These are phyloP conservation scores for Colletotrichum tropicale DNA, from an alignment of 2,329 filamentous ascomycete genomes.

Conservation along the genomic window DNA sequence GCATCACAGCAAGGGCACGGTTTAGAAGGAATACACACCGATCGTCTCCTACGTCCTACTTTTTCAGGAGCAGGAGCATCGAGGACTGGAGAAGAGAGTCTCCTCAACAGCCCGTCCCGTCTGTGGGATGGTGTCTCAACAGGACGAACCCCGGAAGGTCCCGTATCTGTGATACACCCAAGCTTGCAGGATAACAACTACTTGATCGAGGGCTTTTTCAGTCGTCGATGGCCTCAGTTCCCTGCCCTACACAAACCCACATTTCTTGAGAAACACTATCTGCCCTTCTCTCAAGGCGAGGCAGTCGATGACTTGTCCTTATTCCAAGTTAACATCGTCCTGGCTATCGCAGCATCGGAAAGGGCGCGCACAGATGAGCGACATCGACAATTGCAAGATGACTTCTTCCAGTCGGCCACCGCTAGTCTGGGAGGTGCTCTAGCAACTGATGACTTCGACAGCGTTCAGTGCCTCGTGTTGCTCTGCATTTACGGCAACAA, in stretches of 20 bases:
- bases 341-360: slow-evolving; percentile 26
- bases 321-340: slow-evolving; percentile 27
- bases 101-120: slow-evolving; percentile 18
- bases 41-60: background rate
- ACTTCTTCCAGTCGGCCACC: background rate
- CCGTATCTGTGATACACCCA: background rate
- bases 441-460: slow-evolving; percentile 24
- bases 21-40: background rate
- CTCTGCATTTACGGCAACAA: slow-evolving; percentile 29
- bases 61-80: background rate
- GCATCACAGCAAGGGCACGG: background rate
- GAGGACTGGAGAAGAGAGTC: background rate
- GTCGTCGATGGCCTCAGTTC: slow-evolving; percentile 27
- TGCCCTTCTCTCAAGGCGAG: background rate
- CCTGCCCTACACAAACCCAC: slow-evolving; percentile 25
- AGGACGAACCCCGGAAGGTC: background rate
- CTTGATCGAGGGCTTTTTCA: slow-evolving; percentile 26
- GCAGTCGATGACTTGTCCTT: background rate
- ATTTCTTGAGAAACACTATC: slow-evolving; percentile 19
- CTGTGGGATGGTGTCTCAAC: slow-evolving; percentile 14
- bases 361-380: background rate
- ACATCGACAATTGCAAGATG: background rate
- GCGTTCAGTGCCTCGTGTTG: slow-evolving; percentile 27
- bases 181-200: background rate
- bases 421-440: slow-evolving; percentile 17